Conservation (phyloP, 768 basidiomycete genomes). For the Cystoderma amianthinum region DNA sequence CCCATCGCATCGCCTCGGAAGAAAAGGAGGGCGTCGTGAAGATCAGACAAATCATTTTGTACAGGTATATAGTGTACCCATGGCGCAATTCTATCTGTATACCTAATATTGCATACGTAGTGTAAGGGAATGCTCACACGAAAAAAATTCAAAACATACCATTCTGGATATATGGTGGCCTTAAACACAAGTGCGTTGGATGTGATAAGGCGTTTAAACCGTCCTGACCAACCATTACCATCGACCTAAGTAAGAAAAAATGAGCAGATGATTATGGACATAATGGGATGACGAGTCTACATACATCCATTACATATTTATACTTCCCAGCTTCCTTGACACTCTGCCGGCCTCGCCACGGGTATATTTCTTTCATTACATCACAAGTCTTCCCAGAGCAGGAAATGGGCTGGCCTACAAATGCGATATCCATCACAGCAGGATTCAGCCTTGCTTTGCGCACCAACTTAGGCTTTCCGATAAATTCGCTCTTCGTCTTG, state of each 20-base stretch:
- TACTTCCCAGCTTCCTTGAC: slow-evolving; percentile 43
- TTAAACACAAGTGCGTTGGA: slow-evolving; percentile 63
- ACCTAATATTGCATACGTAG: slow-evolving; percentile 28
- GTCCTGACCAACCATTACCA: slow-evolving; percentile 64
- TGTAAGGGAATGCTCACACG: not conserved
- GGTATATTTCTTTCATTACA: slow-evolving; percentile 36
- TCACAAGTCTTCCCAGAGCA: slow-evolving; percentile 38
- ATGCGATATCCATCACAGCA: slow-evolving; percentile 55
- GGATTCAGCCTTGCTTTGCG: slow-evolving; percentile 38
- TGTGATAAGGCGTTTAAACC: slow-evolving; percentile 60
- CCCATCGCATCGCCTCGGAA: slow-evolving; percentile 60
- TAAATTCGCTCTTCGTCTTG: slow-evolving; percentile 12
- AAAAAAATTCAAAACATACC: slow-evolving; percentile 27
- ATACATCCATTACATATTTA: slow-evolving; percentile 55
- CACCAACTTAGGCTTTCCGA: slow-evolving; percentile 25
- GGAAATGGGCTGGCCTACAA: slow-evolving; percentile 34
- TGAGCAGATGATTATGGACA: not conserved
- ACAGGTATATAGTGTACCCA: slow-evolving; percentile 77
- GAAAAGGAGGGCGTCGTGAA: slow-evolving; percentile 68
- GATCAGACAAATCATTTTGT: slow-evolving; percentile 55
- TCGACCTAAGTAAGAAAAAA: slow-evolving; percentile 31
- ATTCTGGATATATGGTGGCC: slow-evolving; percentile 68
- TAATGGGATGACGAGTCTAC: slow-evolving; percentile 13
- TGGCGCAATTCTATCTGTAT: slow-evolving; percentile 46
- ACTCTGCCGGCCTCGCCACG: slow-evolving; percentile 38